These are phyloP conservation scores for Graphium sp. DNA, from an alignment of 2,329 filamentous ascomycete genomes.

Conservation along the genomic window DNA sequence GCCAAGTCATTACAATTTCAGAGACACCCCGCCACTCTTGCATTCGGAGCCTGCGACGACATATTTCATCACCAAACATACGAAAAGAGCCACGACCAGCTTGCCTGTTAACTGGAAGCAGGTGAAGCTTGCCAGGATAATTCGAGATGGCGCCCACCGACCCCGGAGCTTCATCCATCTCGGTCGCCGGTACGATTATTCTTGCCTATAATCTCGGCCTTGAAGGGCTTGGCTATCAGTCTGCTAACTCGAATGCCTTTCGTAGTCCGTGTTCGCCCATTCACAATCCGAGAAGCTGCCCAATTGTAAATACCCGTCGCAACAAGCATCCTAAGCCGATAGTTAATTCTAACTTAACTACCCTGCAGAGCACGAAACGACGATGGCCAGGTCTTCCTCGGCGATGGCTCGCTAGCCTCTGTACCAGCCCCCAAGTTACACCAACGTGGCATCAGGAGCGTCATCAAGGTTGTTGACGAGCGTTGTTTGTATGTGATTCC, in stretches of 20 bases:
- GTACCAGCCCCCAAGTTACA: constrained; percentile 70
- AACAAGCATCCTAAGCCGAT: constrained; percentile 3
- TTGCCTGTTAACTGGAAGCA: no score
- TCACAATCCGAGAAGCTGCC: constrained; percentile 83
- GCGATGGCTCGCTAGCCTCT: constrained; percentile 86
- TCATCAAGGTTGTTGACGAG: constrained; percentile 94
- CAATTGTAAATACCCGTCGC: constrained; percentile 46
- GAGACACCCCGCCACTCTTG: no score
- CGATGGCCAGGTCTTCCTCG: constrained; percentile 82
- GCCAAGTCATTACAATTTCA: no score
- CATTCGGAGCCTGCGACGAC: no score
- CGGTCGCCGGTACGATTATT: constrained; percentile 31
- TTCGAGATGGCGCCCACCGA: constrained; percentile 11
- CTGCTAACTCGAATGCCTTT: constrained; percentile 11
- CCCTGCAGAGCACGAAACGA: constrained; percentile 44
- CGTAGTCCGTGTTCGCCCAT: constrained; percentile 51
- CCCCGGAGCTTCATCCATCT: constrained; percentile 39
- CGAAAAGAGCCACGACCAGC: no score
- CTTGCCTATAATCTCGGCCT: constrained; percentile 1
- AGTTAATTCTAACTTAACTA: constrained; percentile 6
- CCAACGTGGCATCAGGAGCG: constrained; percentile 71
- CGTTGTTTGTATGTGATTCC: constrained; percentile 66
- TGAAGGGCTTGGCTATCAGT: background rate
- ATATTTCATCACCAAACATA: no score
- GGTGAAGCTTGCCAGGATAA: no score